phyloP scores from a whole-genome alignment of 345 rosid genomes.

The Camelina hispida region DNA sequence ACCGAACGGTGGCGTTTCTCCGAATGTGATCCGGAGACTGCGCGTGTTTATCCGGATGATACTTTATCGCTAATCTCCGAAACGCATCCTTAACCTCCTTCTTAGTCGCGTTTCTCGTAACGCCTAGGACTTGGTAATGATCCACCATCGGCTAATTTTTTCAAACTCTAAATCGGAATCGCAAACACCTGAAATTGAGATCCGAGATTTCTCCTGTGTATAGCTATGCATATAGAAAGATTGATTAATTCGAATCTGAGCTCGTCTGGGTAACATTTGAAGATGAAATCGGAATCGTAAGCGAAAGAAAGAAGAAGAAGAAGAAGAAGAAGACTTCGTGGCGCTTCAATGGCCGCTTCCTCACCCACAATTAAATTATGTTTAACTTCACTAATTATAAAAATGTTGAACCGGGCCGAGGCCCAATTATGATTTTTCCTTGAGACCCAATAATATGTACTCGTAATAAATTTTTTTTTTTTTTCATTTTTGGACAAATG shows the following conservation, averaged over 20 bases:
- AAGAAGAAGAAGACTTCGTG: slow-evolving; percentile 35
- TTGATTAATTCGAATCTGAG: not conserved
- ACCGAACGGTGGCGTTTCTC: slow-evolving; percentile 61
- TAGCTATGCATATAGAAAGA: not conserved
- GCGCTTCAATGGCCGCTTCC: slow-evolving; percentile 46
- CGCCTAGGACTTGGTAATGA: slow-evolving; percentile 72
- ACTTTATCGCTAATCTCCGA: slow-evolving; percentile 67
- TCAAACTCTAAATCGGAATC: slow-evolving; percentile 33
- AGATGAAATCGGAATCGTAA: not conserved
- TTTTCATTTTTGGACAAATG: too few species aligned
- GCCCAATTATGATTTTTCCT: not conserved
- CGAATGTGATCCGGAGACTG: slow-evolving; percentile 61
- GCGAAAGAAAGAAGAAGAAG: slow-evolving; percentile 6
- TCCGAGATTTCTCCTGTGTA: not conserved
- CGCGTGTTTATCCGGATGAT: slow-evolving; percentile 88
- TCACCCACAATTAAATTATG: not conserved
- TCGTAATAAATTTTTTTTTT: too few species aligned
- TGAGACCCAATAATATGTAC: too few species aligned
- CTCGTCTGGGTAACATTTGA: slow-evolving; percentile 18
- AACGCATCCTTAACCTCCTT: slow-evolving; percentile 86
- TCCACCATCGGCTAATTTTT: slow-evolving; percentile 49
- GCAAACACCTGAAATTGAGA: slow-evolving; percentile 6
- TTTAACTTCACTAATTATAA: too few species aligned
- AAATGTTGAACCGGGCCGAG: too few species aligned
- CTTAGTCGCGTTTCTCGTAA: slow-evolving; percentile 64